Base-by-base conservation (phyloP, 1,284 basidiomycete genomes). In the Leccinum fallax region DNA sequence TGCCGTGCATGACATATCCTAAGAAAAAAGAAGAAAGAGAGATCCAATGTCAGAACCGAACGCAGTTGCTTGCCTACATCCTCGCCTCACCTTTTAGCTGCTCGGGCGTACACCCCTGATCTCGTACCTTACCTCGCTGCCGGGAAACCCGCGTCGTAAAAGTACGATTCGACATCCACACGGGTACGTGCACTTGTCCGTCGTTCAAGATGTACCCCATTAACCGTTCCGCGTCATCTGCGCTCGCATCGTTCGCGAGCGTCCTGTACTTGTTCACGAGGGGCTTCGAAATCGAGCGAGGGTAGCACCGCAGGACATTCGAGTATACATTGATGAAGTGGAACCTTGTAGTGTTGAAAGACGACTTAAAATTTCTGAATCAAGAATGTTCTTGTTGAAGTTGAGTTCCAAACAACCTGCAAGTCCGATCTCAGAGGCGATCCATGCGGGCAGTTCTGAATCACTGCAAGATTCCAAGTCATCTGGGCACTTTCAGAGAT, bases 151-250 rank as follows among this genome's bases (percentile, higher is more conserved):
- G 55, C 78, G 5, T 76, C 69, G 13, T 79, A 71, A 66, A 92
- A 75, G 68, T 92, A 28, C 28, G 28, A 28, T 28, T 28, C 26
- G 26, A 28, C 28, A 28, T 61, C 54, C 89, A 77, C 46, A 87
- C 82, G 0, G 89, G 90, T 1, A 92, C 69, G 70, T 93, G 81
- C 4, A 92, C 89, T 71, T 92, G 90, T 8, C 81, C 85, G 53
- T 85, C 83, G 63, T 85, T 85, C 65, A 90, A 70, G 13, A 90
- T 83, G 59, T 85, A 79, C 1, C 90, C 90, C 63, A 71, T 69
- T 53, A 60, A 24, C 65, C 72, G 77, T 63, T 76, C 69, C 30
- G 80, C 77, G 5, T 26, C 26, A 6, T 26, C 26, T 26, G 26
- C 26, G 26, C 26, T 26, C 26, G 26, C 26, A 30, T 74, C 72